A percentile compares a stretch with the other conserved stretches of the same genome.
phyloP scores from a whole-genome alignment of 2,329 filamentous ascomycete species.

The Aureobasidium musti region DNA sequence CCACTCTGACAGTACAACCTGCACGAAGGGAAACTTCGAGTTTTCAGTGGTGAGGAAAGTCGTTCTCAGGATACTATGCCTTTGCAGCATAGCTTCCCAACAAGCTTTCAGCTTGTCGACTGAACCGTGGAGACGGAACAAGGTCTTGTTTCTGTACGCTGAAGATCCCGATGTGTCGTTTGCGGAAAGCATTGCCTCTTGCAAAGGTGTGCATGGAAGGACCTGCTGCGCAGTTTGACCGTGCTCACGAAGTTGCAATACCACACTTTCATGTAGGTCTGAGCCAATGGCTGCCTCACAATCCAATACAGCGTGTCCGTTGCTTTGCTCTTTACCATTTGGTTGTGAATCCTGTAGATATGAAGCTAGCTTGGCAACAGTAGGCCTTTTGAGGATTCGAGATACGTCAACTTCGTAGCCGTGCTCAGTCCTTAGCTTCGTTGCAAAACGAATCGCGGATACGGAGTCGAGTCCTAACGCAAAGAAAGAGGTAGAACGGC shows the following conservation, averaged over 20 bases:
- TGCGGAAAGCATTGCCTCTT: constrained; percentile 80
- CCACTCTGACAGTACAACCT: constrained; percentile 64
- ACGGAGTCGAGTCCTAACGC: constrained; percentile 82
- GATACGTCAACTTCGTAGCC: constrained; percentile 64
- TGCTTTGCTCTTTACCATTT: constrained; percentile 28
- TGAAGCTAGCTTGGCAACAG: constrained; percentile 61
- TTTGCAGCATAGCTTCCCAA: constrained; percentile 63
- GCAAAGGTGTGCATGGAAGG: constrained; percentile 80
- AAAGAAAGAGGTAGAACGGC: constrained; percentile 70
- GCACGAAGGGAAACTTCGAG: constrained; percentile 64
- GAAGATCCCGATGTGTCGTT: constrained; percentile 50
- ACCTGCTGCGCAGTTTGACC: constrained; percentile 55
- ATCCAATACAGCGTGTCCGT: neutral
- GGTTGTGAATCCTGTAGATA: constrained; percentile 37
- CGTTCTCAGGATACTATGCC: constrained; percentile 78
- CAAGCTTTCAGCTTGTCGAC: constrained; percentile 55
- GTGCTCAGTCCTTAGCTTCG: constrained; percentile 54
- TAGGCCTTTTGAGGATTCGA: constrained; percentile 67
- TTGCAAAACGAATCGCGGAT: constrained; percentile 71
- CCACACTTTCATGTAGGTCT: constrained; percentile 19
- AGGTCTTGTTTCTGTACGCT: constrained; percentile 72
- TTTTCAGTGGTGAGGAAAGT: constrained; percentile 69
- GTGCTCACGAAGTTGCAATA: constrained; percentile 31
- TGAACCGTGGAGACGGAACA: constrained; percentile 61
- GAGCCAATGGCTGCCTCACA: constrained; percentile 17